Evolutionary conservation across 371 early-diverging fungal genomes (phyloP), one percentile per base, ranked within the genome.

Genomic region (Batrachochytrium dendrobatidis): DNA sequence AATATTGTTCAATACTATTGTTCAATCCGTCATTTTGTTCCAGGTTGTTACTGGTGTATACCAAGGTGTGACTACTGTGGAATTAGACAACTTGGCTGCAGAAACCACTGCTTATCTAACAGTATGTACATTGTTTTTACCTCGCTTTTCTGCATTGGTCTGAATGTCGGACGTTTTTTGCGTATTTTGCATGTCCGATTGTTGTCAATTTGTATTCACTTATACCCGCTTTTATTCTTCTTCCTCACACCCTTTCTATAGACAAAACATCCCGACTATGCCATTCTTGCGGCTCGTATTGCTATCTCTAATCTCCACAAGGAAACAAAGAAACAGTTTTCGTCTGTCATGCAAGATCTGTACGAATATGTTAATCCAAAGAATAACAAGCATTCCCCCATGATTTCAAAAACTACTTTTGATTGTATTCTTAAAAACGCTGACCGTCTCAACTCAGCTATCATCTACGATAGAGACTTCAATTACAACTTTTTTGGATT

Each of bases 401-500:
- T 92, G 83, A 85, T 99, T 35, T 87, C 91, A 12, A 81, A 90
- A 45, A 70, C 77, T 31, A 84, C 91, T 12, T 86, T 88, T 68
- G 63, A 84, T 17, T 61, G 81, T 51, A 83, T 97, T 48, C 76
- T 79, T 77, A 76, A 80, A 44, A 69, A 99, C 73, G 82, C 84
- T 10, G 95, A 92, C 25, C 72, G 72, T 29, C 84, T 98, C 59
- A 87, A 99, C 78, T 82, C 86, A 15, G 89, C 92, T 59, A 90
- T 99, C 59, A 87, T 92, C 65, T 91, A 94, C 69, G 88, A 92
- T 52, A 88, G 98, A 66, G 99, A 99, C 71, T 98, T 86, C 71
- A 85, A 86, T 60, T 95, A 96, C 80, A 93, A 89, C 75, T 99
- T 87, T 79, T 99, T 99, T 84, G 99, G 99, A 10, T 93, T 99